A percentile compares a stretch with the other conserved stretches of the same genome.
These are phyloP conservation scores for Akanthomyces muscarius DNA, from an alignment of 2,329 filamentous ascomycete genomes.

Conservation along the genomic window DNA sequence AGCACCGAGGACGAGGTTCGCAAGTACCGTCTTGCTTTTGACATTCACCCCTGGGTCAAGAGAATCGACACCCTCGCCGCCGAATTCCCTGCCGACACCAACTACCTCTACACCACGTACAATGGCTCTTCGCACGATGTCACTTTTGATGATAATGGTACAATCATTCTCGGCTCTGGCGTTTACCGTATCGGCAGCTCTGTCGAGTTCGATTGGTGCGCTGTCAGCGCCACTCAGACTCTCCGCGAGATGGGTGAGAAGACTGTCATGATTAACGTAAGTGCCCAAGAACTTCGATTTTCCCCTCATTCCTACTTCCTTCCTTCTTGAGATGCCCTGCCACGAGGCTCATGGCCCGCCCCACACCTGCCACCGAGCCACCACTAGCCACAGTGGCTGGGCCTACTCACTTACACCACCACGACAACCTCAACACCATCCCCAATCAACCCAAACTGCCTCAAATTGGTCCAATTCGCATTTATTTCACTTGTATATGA, in stretches of 20 bases:
- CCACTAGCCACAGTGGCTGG: too few relatives aligned
- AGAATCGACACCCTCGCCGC: slow-evolving; percentile 96
- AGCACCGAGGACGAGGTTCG: slow-evolving; percentile 88
- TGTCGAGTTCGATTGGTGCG: slow-evolving; percentile 98
- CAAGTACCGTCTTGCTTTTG: slow-evolving; percentile 76
- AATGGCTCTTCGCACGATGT: slow-evolving; percentile 94
- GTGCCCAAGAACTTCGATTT: slow-evolving; percentile 23
- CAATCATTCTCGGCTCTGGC: slow-evolving; percentile 84
- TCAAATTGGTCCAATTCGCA: not conserved
- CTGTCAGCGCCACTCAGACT: slow-evolving; percentile 81
- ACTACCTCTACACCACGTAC: slow-evolving; percentile 97
- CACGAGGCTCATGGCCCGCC: not conserved
- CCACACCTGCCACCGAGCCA: not conserved
- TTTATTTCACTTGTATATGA: not conserved
- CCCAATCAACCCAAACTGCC: not conserved
- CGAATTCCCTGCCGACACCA: slow-evolving; percentile 91
- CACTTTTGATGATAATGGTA: slow-evolving; percentile 87
- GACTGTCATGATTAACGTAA: slow-evolving; percentile 92
- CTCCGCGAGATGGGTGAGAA: slow-evolving; percentile 87
- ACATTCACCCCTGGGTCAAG: slow-evolving; percentile 94
- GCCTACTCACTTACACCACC: not conserved
- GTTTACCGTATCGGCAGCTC: slow-evolving; percentile 97
- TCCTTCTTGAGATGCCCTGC: not conserved
- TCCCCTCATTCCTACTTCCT: not conserved
- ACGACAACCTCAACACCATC: not conserved